A percentile compares a stretch with the other conserved stretches of the same genome.
phyloP scores from a whole-genome alignment of 176 grass and related monocot genomes.

The Eragrostis curvula region DNA sequence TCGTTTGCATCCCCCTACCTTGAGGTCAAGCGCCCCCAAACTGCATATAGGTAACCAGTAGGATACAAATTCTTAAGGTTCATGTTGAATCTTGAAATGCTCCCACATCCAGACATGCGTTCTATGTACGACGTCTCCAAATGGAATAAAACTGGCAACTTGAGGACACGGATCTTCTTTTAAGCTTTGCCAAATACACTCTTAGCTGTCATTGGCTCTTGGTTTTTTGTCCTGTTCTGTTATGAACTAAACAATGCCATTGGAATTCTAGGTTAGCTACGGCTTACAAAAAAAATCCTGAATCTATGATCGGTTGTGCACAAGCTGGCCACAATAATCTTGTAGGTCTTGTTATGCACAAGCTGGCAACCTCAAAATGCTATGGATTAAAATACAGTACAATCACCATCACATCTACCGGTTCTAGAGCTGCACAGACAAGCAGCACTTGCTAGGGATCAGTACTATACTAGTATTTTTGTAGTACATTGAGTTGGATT shows the following conservation, averaged over 20 bases:
- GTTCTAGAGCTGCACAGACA: conserved; percentile 18
- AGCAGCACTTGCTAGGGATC: conserved; percentile 49
- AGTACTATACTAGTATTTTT: conserved; percentile 31
- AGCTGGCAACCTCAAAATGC: background rate
- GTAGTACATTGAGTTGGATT: conserved; percentile 37
- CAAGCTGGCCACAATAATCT: conserved; percentile 39
- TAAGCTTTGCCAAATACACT: conserved; percentile 14
- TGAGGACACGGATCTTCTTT: conserved; percentile 20
- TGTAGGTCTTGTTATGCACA: conserved; percentile 18
- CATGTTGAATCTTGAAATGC: conserved; percentile 19
- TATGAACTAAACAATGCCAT: conserved; percentile 7
- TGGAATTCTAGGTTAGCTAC: background rate
- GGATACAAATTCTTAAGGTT: background rate
- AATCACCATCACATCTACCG: conserved; percentile 4
- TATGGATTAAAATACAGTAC: conserved; percentile 19
- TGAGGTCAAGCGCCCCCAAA: no score
- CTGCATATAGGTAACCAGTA: background rate
- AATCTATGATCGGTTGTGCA: conserved; percentile 19
- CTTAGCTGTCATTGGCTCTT: conserved; percentile 25
- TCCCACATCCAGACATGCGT: conserved; percentile 1
- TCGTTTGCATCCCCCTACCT: background rate
- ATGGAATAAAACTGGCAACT: conserved; percentile 22
- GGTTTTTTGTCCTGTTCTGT: background rate
- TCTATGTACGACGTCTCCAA: conserved; percentile 32
- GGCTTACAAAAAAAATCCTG: conserved; percentile 8